phyloP scores from a whole-genome alignment of 768 basidiomycete species.

The Mycena epipterygia region DNA sequence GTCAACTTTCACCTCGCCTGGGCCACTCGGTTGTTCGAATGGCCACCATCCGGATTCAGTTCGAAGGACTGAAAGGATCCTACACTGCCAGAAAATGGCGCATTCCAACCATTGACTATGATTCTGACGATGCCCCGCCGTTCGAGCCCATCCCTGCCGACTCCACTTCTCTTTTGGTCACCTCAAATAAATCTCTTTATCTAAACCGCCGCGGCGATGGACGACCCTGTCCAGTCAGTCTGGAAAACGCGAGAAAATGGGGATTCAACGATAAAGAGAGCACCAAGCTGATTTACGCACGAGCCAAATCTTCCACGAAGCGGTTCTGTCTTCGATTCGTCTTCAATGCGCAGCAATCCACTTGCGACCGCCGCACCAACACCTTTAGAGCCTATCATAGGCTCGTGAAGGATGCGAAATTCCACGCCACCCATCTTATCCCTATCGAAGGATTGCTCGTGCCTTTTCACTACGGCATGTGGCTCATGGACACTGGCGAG shows the following conservation, averaged over 20 bases:
- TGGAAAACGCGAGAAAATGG: not conserved
- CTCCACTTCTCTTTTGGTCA: not conserved
- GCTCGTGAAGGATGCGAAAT: not conserved
- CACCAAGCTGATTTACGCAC: not conserved
- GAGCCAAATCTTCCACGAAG: not conserved
- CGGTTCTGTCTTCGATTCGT: not conserved
- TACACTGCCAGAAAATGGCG: not conserved
- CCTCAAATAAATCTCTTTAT: not conserved
- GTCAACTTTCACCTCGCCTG: no score
- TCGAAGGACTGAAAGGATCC: not conserved
- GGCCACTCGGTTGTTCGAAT: no score
- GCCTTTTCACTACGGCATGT: slow-evolving; percentile 16
- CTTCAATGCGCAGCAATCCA: not conserved
- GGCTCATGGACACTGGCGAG: slow-evolving; percentile 14
- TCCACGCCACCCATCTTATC: not conserved
- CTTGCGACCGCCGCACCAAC: not conserved
- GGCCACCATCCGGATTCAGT: not conserved
- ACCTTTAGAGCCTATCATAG: not conserved
- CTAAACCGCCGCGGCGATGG: not conserved
- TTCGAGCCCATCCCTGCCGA: not conserved
- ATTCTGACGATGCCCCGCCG: no score
- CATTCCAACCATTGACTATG: not conserved
- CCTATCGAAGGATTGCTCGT: not conserved
- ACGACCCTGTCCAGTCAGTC: not conserved
- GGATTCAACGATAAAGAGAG: not conserved